These are phyloP conservation scores for Fraxinus angustifolia DNA, from an alignment of 305 asterid species.

Conservation along the genomic window DNA sequence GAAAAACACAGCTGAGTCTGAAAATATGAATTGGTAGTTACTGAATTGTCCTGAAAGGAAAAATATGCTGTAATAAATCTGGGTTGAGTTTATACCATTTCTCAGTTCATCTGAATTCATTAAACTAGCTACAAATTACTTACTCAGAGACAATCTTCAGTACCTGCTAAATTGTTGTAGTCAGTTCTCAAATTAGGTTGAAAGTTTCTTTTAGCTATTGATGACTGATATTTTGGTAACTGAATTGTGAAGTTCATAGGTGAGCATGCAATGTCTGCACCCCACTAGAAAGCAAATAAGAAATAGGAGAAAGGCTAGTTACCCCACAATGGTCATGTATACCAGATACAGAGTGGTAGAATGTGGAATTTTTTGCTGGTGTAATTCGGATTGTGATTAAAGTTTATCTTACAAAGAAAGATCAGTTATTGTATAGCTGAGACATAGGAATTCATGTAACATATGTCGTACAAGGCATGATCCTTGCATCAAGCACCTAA, in stretches of 20 bases:
- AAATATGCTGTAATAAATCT: not conserved
- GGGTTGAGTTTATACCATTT: not conserved
- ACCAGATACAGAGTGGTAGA: not conserved
- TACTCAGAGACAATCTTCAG: not conserved
- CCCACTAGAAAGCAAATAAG: not conserved
- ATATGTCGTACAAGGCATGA: not conserved
- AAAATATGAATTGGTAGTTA: slow-evolving; percentile 86
- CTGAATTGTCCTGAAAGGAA: not conserved
- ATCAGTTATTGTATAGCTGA: not conserved
- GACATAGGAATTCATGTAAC: not conserved
- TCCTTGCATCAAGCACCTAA: not conserved
- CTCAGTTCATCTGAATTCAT: not conserved
- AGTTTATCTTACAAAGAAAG: not conserved
- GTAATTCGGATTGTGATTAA: not conserved
- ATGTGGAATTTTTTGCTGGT: not conserved
- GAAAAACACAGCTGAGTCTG: slow-evolving; percentile 93
- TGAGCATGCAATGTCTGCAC: not conserved
- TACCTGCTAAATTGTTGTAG: not conserved
- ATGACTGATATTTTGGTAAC: not conserved
- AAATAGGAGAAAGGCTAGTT: not conserved
- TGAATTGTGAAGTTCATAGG: not conserved
- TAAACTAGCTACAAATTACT: not conserved
- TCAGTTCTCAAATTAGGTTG: not conserved
- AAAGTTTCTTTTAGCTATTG: not conserved
- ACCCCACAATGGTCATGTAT: not conserved